A percentile compares a stretch with the other conserved stretches of the same genome.
Conservation (phyloP, 306 rosid species). For the Vigna radiata region DNA sequence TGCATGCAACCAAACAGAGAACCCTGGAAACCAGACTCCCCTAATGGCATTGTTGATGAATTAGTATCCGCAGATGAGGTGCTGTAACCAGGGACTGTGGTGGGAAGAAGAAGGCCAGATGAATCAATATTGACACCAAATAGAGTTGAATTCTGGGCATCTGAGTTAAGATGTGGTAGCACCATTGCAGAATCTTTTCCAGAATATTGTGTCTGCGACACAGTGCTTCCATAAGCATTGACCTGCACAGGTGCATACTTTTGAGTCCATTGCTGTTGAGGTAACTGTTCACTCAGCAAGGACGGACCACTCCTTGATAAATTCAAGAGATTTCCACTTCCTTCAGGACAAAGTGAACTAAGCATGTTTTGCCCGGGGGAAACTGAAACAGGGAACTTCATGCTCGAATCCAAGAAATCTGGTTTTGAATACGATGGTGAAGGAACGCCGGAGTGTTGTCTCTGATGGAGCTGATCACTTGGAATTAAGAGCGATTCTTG, state of each 20-base stretch:
- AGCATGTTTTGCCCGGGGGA: constrained; percentile 68
- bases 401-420: constrained; percentile 67
- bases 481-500: constrained; percentile 64
- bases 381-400: constrained; percentile 61
- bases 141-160: constrained; percentile 71
- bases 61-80: constrained; percentile 68
- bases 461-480: constrained; percentile 69
- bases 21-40: constrained; percentile 81
- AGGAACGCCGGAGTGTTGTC: constrained; percentile 62
- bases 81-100: constrained; percentile 64
- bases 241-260: constrained; percentile 69
- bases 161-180: constrained; percentile 67
- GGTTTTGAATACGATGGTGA: constrained; percentile 71
- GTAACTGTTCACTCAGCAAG: constrained; percentile 65
- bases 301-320: constrained; percentile 66
- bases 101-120: constrained; percentile 87
- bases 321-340: constrained; percentile 60
- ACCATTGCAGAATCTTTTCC: constrained; percentile 69
- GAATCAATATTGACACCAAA: constrained; percentile 89
- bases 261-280: constrained; percentile 67
- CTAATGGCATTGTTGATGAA: constrained; percentile 71
- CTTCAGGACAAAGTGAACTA: constrained; percentile 72
- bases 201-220: constrained; percentile 65
- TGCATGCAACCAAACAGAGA: constrained; percentile 73
- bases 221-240: constrained; percentile 59